Evolutionary conservation across 1,284 basidiomycete species (phyloP), one percentile per base, ranked within the genome.

Genomic region (Bjerkandera adusta): DNA sequence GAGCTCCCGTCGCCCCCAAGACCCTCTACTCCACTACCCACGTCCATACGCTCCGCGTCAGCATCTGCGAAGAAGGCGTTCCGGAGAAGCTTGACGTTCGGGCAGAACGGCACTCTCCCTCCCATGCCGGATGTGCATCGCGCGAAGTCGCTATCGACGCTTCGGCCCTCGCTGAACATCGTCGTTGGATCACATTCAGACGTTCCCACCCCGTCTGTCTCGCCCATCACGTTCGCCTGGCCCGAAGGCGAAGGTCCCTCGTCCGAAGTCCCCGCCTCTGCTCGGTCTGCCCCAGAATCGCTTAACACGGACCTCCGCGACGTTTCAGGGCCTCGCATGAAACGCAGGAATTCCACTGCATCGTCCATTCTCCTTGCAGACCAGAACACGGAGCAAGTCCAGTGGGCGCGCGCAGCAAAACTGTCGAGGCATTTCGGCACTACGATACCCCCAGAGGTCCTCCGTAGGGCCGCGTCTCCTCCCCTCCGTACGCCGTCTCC

Each of bases 371-470:
- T 53, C 36, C 33, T 45, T 22, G 39, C 52, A 11, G 53, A 57
- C 43, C 51, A 46, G 40, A 55, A 51, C 34, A 57, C 47, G 3
- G 59, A 61, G 50, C 61, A 59, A 40, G 32, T 64, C 13, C 60
- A 65, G 37, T 63, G 66, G 22, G 57, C 61, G 22, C 66, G 69
- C 36, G 57, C 68, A 38, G 68, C 68, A 12, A 74, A 72, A 52
- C 63, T 74, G 36, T 62, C 63, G 3, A 68, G 68, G 12, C 62
- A 68, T 52, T 57, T 72, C 4, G 71, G 70, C 32, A 69, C 72
- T 49, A 60, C 61, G 41, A 59, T 72, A 25, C 70, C 72, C 10
- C 57, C 64, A 5, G 69, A 70, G 34, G 55, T 71, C 42, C 57
- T 72, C 35, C 49, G 60, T 22, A 60, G 60, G 21, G 58, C 58